Evolutionary conservation across 2,329 filamentous ascomycete genomes (phyloP), one percentile per base, ranked within the genome.

Genomic region (Chaetothyriales sp.): DNA sequence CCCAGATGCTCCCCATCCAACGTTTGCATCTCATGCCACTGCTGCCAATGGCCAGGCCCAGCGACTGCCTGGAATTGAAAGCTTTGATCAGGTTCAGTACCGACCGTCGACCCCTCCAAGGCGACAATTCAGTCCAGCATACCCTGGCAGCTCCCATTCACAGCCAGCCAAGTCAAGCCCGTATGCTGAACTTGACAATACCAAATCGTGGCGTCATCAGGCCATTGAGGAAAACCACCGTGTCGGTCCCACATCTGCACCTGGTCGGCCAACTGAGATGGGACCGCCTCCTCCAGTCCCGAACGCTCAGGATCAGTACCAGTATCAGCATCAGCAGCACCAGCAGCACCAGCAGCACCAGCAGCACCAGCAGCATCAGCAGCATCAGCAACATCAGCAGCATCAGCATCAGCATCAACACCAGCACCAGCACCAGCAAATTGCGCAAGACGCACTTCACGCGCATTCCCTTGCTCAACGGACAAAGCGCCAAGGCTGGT

Each of bases 41-140:
- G 5, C 64, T 65, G 39, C 79, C 68, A 65, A 73, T 65, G 62
- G 68, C 48, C 80, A 82, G 59, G 77, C 74, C 5, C 68, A 86
- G 12, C 80, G 86, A 42, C 74, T 95, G 12, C 89, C 89, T 0
- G 88, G 89, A 12, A 95, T 95, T 57, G 87, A 94, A 64, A 93
- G 86, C 15, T 95, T 95, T 60, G 87, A 90, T 61, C 81, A 86
- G 51, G 72, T 85, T 20, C 83, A 80, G 22, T 76, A 77, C 52
- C 77, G 76, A 18, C 76, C 80, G 1, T 65, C 73, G 10, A 36
- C 55, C 53, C 80, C 82, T 6, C 76, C 78, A 1, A 75, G 79
- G 47, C 78, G 82, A 46, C 75, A 76, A 49, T 73, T 78, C 1
- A 88, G 85, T 49, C 85, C 77, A 84, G 62, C 68, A 88, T 8